Evolutionary conservation across 2,329 filamentous ascomycete genomes (phyloP), one percentile per base, ranked within the genome.

Genomic region (Penicillium psychrosexuale): DNA sequence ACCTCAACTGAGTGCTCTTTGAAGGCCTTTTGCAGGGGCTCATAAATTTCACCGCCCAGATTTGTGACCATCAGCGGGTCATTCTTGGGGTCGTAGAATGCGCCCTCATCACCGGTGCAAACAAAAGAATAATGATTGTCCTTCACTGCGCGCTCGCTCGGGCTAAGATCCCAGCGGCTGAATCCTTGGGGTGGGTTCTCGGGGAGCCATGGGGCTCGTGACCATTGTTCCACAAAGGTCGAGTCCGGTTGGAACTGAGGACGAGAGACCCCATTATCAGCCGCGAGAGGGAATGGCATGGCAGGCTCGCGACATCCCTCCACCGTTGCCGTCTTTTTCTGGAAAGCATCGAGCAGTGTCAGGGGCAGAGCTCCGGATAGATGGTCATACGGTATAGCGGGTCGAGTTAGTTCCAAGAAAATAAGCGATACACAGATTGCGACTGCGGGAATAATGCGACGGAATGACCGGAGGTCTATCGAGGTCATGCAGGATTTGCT

Each of bases 61-160:
- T 76, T 76, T 1, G 71, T 70, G 30, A 76, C 66, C 57, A 71
- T 70, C 8, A 76, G 56, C 0, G 73, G 73, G 53, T 76, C 74
- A 2, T 58, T 57, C 5, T 61, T 62, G 8, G 72, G 66, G 17
- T 75, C 65, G 48, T 73, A 76, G 27, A 63, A 61, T 2, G 55
- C 61, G 3, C 61, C 52, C 11, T 57, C 47, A 38, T 42, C 58
- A 19, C 50, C 56, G 27, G 45, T 34, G 36, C 62, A 64, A 8
- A 60, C 50, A 56, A 52, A 60, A 52, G 51, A 58, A 4, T 57
- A 59, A 12, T 42, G 52, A 22, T 60, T 59, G 30, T 64, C 61
- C 42, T 57, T 59, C 39, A 59, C 56, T 13, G 57, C 53, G 7
- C 56, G 60, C 8, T 63, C 40, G 2, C 40, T 24, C 3, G 64